Evolutionary conservation across 2,329 filamentous ascomycete species (phyloP).

Genomic region (Fusarium nanum): DNA sequence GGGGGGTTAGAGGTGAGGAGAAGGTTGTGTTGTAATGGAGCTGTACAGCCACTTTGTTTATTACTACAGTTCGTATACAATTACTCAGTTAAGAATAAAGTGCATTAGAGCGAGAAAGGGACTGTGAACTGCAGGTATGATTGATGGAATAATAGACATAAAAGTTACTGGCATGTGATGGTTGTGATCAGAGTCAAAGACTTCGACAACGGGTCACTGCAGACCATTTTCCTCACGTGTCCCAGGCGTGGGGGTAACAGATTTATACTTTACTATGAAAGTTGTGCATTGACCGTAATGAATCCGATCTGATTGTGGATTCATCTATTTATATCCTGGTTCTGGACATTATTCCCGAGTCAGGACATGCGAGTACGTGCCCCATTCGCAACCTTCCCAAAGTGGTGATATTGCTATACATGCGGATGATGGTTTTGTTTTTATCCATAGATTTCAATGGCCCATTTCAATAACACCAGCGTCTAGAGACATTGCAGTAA

Average conservation of each 20-base stretch:
- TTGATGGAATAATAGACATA: constrained; percentile 13
- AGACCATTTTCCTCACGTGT: constrained; percentile 40
- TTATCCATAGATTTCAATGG: neutral
- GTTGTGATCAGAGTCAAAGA: constrained; percentile 13
- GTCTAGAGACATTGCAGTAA: no score
- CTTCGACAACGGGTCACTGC: constrained; percentile 37
- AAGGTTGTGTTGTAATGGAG: constrained; percentile 16
- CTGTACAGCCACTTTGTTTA: constrained; percentile 6
- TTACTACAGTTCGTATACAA: neutral
- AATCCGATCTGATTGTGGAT: neutral
- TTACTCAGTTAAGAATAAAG: neutral
- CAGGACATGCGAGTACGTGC: neutral
- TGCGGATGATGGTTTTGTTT: neutral
- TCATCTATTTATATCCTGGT: constrained; percentile 7
- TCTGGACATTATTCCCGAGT: constrained; percentile 1
- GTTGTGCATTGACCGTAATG: neutral
- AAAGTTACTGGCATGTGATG: constrained; percentile 9
- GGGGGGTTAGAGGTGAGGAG: constrained; percentile 15
- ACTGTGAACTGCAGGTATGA: neutral
- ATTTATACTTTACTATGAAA: neutral
- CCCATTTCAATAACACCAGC: neutral
- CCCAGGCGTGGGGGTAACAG: constrained; percentile 31
- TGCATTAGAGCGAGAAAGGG: neutral
- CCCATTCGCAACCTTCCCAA: neutral
- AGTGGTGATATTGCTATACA: no score